These are phyloP conservation scores for Gastrolobium villosum DNA, from an alignment of 306 rosid genomes.

Conservation along the genomic window DNA sequence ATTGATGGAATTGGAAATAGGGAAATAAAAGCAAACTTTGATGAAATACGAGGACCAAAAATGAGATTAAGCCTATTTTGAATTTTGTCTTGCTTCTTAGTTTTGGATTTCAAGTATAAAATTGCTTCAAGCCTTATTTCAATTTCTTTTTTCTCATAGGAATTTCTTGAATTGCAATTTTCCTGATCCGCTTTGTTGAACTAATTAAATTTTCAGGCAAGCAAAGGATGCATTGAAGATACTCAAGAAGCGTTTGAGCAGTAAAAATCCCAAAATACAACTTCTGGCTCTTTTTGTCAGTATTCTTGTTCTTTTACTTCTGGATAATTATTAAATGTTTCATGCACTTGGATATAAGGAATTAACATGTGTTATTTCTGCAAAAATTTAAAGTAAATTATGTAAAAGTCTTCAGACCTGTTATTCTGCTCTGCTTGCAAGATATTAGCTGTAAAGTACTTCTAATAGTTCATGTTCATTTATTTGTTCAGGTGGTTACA, in stretches of 20 bases:
- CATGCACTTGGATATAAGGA: too few species aligned
- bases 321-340: slow-evolving; percentile 36
- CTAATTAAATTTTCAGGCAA: slow-evolving; percentile 74
- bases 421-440: slow-evolving; percentile 36
- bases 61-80: neutral
- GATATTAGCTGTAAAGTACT: slow-evolving; percentile 17
- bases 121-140: neutral
- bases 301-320: slow-evolving; percentile 47
- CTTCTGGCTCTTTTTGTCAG: slow-evolving; percentile 94
- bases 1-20: slow-evolving; percentile 8
- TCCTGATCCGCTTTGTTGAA: slow-evolving; percentile 37
- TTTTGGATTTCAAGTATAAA: slow-evolving; percentile 42
- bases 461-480: neutral
- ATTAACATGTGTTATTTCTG: too few species aligned
- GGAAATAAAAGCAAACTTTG: neutral
- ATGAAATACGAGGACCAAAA: neutral
- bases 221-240: slow-evolving; percentile 94
- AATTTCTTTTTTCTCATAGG: slow-evolving; percentile 16
- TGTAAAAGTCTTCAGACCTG: neutral
- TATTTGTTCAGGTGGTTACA: slow-evolving; percentile 16
- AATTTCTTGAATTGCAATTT: slow-evolving; percentile 30
- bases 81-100: slow-evolving; percentile 30
- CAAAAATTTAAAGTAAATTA: neutral
- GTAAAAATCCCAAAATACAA: slow-evolving; percentile 85
- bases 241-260: slow-evolving; percentile 86